Conservation (phyloP, 768 basidiomycete genomes). For the Xerocomellus chrysenteron region DNA sequence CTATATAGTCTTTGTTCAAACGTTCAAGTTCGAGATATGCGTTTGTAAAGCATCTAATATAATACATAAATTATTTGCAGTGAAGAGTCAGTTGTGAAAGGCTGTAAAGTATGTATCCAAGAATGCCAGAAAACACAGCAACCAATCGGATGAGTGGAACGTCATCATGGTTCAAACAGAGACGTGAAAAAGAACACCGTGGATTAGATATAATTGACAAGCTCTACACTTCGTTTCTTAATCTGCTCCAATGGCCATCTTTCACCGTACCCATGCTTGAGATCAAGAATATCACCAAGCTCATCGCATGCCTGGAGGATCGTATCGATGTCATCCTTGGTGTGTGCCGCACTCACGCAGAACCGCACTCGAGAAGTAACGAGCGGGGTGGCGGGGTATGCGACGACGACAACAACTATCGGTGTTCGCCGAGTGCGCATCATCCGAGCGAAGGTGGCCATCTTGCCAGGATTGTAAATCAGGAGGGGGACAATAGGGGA, state of each 20-base stretch:
- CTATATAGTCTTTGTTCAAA: too few relatives aligned
- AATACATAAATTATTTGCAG: too few relatives aligned
- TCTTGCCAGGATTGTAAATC: constrained; percentile 91
- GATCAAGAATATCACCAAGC: constrained; percentile 83
- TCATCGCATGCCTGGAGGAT: constrained; percentile 88
- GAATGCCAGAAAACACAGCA: too few relatives aligned
- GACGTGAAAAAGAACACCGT: background rate
- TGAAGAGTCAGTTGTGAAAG: too few relatives aligned
- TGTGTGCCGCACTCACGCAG: constrained; percentile 93
- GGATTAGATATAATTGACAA: constrained; percentile 47
- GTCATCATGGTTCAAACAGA: background rate
- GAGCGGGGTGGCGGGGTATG: constrained; percentile 87
- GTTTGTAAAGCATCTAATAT: too few relatives aligned
- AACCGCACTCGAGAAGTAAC: constrained; percentile 88
- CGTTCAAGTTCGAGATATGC: too few relatives aligned
- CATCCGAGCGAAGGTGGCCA: constrained; percentile 86
- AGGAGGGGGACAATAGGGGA: constrained; percentile 93
- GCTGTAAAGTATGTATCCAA: too few relatives aligned
- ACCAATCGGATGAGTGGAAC: background rate
- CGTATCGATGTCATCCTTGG: constrained; percentile 92
- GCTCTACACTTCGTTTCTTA: constrained; percentile 66
- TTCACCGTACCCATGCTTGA: constrained; percentile 75
- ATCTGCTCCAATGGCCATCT: constrained; percentile 82
- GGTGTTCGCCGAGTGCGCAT: constrained; percentile 78
- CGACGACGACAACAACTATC: constrained; percentile 86